phyloP scores from a whole-genome alignment of 2,329 filamentous ascomycete genomes.

The Rasamsonia emersonii region DNA sequence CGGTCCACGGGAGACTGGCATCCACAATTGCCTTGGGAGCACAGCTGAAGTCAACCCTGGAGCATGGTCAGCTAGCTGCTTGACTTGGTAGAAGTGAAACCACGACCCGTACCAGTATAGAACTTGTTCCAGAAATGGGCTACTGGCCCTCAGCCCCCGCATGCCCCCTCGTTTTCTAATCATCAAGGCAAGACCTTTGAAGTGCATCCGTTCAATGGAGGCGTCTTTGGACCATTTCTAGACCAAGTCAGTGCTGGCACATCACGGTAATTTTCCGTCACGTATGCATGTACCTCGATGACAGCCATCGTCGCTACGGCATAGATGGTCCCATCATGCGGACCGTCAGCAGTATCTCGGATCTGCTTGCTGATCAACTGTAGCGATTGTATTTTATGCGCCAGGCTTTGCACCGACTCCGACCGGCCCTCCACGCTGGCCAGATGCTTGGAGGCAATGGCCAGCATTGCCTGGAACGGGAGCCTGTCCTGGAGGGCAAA shows the following conservation, averaged over 20 bases:
- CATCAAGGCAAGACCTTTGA: constrained; percentile 19
- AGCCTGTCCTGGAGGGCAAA: constrained; percentile 21
- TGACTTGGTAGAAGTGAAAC: background rate
- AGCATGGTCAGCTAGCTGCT: background rate
- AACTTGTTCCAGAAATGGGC: constrained; percentile 22
- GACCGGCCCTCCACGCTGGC: constrained; percentile 22
- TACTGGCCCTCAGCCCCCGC: constrained; percentile 18
- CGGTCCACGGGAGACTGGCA: constrained; percentile 23
- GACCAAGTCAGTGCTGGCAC: constrained; percentile 9
- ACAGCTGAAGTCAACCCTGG: constrained; percentile 25
- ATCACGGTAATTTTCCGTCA: background rate
- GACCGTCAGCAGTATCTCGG: constrained; percentile 15
- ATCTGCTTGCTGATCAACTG: constrained; percentile 22
- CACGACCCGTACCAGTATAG: constrained; percentile 20
- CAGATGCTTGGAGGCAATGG: constrained; percentile 24
- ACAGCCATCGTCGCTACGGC: constrained; percentile 25
- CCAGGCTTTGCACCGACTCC: constrained; percentile 24
- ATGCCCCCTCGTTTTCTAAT: constrained; percentile 22
- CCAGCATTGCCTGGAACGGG: constrained; percentile 26
- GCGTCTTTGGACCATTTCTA: constrained; percentile 28
- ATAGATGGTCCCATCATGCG: constrained; percentile 22
- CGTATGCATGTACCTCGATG: constrained; percentile 19
- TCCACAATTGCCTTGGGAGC: constrained; percentile 21
- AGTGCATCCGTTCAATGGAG: constrained; percentile 22
- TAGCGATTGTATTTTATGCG: constrained; percentile 25